Percentiles rank a stretch among this genome's conserved stretches.
These are phyloP conservation scores for Paratinospora sagittata DNA, from an alignment of 164 flowering plant species.

Conservation along the genomic window DNA sequence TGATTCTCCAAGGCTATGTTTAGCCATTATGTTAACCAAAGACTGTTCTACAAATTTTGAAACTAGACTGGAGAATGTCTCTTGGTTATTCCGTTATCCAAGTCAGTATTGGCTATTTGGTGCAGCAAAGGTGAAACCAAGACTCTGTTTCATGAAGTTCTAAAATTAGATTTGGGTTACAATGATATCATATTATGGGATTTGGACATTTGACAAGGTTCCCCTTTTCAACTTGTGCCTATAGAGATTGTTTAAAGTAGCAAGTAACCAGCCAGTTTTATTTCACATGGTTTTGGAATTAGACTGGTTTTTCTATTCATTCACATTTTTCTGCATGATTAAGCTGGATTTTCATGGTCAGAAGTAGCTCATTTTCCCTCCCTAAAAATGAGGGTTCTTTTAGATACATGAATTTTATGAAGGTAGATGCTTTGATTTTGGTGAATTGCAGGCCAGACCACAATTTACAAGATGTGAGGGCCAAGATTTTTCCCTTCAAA, in stretches of 20 bases:
- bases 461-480: slow-evolving; percentile 76
- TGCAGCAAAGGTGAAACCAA: too few species aligned
- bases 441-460: slow-evolving; percentile 74
- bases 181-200: neutral
- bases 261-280: neutral
- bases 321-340: neutral
- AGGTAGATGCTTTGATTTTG: slow-evolving; percentile 2
- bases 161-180: too few species aligned
- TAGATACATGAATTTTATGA: neutral
- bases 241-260: neutral
- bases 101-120: too few species aligned
- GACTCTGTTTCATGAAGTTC: too few species aligned
- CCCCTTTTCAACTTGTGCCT: neutral
- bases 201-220: neutral
- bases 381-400: neutral
- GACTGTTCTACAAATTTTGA: too few species aligned
- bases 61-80: too few species aligned
- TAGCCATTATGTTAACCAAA: too few species aligned
- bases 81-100: neutral
- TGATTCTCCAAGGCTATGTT: too few species aligned
- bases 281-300: neutral
- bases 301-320: neutral
- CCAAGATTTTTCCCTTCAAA: slow-evolving; percentile 76
- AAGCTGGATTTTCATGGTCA: neutral
- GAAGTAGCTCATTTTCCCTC: neutral